Conservation (phyloP, 2,329 filamentous ascomycete genomes). For the Orbilia brochopaga region DNA sequence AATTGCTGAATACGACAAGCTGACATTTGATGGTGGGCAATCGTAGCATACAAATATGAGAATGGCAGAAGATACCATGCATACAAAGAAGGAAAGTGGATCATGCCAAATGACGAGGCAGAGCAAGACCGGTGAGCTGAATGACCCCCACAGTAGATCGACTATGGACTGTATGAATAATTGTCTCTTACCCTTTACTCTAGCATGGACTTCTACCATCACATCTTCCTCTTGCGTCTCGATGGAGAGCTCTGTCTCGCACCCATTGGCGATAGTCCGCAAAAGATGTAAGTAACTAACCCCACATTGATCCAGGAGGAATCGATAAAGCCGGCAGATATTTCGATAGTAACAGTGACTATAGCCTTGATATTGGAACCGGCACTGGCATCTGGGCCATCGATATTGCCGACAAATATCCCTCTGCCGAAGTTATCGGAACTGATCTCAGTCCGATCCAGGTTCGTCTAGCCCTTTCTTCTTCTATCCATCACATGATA, state of each 20-base stretch:
- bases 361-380: conserved; percentile 66
- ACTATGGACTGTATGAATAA: no score
- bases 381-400: conserved; percentile 92
- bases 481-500: no score
- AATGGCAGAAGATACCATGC: conserved; percentile 24
- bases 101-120: conserved; percentile 30
- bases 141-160: background rate
- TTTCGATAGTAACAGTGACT: no score
- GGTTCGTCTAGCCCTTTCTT: conserved; percentile 46
- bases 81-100: conserved; percentile 28
- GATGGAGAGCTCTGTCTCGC: background rate
- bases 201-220: conserved; percentile 7
- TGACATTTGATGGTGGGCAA: background rate
- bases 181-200: background rate
- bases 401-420: conserved; percentile 74
- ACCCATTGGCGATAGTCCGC: background rate
- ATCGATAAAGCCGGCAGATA: no score
- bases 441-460: conserved; percentile 58
- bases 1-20: conserved; percentile 18
- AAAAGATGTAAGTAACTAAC: background rate
- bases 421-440: conserved; percentile 62
- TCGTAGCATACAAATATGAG: conserved; percentile 25
- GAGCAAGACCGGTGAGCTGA: conserved; percentile 2
- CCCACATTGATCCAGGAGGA: no score
- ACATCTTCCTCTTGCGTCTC: conserved; percentile 4